Percentiles rank a stretch among this genome's conserved stretches.
phyloP scores from a whole-genome alignment of 495 filamentous ascomycete species.

The Umbilicaria muhlenbergii region DNA sequence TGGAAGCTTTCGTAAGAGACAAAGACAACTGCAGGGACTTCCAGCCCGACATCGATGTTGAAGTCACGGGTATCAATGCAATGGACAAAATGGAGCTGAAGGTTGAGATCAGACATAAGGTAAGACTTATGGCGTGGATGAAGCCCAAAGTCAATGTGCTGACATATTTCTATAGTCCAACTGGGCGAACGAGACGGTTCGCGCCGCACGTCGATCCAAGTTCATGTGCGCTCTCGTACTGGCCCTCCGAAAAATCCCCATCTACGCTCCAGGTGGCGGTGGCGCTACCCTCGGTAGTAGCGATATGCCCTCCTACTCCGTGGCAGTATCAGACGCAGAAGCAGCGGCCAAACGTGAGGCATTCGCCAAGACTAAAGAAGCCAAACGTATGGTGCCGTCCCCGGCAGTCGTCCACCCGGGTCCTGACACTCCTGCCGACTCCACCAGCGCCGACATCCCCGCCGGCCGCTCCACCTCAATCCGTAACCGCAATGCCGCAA shows the following conservation, averaged over 20 bases:
- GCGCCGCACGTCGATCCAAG: constrained; percentile 72
- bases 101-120: constrained; percentile 73
- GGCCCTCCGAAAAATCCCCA: constrained; percentile 73
- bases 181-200: constrained; percentile 83
- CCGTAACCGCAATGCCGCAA: constrained; percentile 11
- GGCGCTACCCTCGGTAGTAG: constrained; percentile 49
- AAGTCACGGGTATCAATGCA: constrained; percentile 63
- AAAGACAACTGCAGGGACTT: constrained; percentile 87
- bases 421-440: constrained; percentile 14
- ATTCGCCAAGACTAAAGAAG: constrained; percentile 44
- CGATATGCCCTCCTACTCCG: constrained; percentile 56
- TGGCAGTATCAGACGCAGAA: constrained; percentile 49
- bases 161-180: constrained; percentile 35
- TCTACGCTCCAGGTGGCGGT: constrained; percentile 66
- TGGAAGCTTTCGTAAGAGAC: constrained; percentile 68
- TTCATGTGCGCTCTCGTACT: constrained; percentile 91
- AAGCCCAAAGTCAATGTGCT: not conserved
- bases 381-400: constrained; percentile 40
- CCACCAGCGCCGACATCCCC: constrained; percentile 23
- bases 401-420: constrained; percentile 17
- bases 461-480: constrained; percentile 18
- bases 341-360: constrained; percentile 43
- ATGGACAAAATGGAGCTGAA: constrained; percentile 77
- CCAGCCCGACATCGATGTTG: constrained; percentile 65
- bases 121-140: not conserved